Conservation (phyloP, 495 filamentous ascomycete genomes). For the Melanomma pulvis-pyrius region DNA sequence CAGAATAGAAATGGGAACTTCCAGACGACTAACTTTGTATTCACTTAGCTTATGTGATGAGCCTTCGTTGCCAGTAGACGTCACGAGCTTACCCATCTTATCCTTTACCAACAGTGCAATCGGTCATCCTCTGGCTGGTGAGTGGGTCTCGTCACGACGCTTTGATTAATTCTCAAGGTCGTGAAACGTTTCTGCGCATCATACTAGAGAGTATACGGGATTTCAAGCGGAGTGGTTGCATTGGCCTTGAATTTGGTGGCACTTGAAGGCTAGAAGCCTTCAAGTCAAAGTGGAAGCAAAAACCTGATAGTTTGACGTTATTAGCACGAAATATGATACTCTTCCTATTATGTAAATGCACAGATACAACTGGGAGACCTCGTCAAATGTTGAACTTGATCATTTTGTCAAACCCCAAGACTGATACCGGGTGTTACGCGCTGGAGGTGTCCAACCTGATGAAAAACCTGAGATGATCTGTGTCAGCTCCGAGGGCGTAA, state of each 20-base stretch:
- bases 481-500: no score
- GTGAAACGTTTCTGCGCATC: conserved; percentile 17
- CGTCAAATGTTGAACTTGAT: no score
- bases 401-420: no score
- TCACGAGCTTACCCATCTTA: not conserved
- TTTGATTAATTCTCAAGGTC: not conserved
- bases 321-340: not conserved
- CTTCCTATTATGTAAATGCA: no score
- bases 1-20: no score
- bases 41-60: no score
- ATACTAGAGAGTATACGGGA: not conserved
- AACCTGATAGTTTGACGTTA: not conserved
- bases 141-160: not conserved
- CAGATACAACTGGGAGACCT: no score
- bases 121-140: not conserved
- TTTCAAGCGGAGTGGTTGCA: not conserved
- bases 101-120: not conserved
- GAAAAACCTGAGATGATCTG: no score
- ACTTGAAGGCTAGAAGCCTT: not conserved
- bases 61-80: no score
- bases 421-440: no score
- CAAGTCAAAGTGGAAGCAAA: not conserved
- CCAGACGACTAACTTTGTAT: no score
- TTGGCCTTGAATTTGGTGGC: not conserved
- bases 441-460: no score